These are phyloP conservation scores for Kregervanrija pseudodelftensis DNA, from an alignment of 805 yeast species.

Conservation along the genomic window DNA sequence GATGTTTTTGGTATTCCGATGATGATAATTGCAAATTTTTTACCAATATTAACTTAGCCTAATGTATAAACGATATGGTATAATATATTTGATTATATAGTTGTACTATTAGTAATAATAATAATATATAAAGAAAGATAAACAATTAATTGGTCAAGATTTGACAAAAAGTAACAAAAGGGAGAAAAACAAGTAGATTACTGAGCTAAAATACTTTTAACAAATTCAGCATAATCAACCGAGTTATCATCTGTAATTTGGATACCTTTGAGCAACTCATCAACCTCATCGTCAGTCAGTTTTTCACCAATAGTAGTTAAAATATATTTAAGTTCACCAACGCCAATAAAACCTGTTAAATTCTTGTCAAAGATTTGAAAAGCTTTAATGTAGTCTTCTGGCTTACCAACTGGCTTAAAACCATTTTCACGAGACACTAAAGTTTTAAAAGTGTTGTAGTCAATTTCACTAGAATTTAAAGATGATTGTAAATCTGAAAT, in stretches of 20 bases:
- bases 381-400: constrained; percentile 88
- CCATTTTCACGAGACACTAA: constrained; percentile 83
- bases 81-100: not conserved
- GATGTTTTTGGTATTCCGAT: constrained; percentile 96
- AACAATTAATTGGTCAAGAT: not conserved
- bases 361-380: constrained; percentile 98
- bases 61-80: not conserved
- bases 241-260: constrained; percentile 89
- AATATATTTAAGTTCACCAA: constrained; percentile 93
- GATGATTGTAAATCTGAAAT: constrained; percentile 50
- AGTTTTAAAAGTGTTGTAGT: constrained; percentile 69
- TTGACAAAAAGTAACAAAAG: not conserved
- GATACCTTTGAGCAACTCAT: constrained; percentile 92
- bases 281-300: constrained; percentile 83
- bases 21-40: constrained; percentile 91
- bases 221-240: constrained; percentile 91
- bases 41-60: constrained; percentile 55
- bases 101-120: not conserved
- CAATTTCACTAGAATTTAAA: constrained; percentile 36
- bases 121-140: not conserved
- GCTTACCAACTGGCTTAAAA: constrained; percentile 79
- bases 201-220: constrained; percentile 87
- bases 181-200: constrained; percentile 24
- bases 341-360: constrained; percentile 90
- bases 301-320: constrained; percentile 95